Evolutionary conservation across 768 basidiomycete genomes (phyloP), one percentile per base, ranked within the genome.

Genomic region (Cubamyces lactineus): DNA sequence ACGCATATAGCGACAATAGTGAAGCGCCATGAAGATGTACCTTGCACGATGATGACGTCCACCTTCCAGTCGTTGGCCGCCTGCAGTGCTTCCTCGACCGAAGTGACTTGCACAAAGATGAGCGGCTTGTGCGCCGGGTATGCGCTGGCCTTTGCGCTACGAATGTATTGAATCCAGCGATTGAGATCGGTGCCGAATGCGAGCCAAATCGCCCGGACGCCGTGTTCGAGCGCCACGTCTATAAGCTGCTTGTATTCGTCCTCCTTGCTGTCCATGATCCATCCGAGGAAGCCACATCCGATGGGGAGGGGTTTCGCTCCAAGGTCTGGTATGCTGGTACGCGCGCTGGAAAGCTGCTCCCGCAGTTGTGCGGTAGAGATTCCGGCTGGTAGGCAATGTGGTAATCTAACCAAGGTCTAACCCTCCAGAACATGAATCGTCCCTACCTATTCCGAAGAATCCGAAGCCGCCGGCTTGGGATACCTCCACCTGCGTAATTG

Each of bases 21-120:
- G 51, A 46, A 40, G 30, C 26, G 43, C 19, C 15, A 51, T 34
- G 19, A 28, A 16, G 11, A 38, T 40, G 24, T 66, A 89, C 92
- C 91, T 84, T 94, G 92, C 1, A 84, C 88, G 15, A 94, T 84
- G 56, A 94, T 73, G 41, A 87, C 83, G 71, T 94, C 92, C 3
- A 79, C 84, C 64, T 85, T 83, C 85, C 86, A 91, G 12, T 83
- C 78, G 30, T 84, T 75, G 15, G 78, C 70, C n/a, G 91, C 91
- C 51, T 78, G 64, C 19, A 80, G 72, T 3, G 87, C 89, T 57
- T 89, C 82, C 57, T 84, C 76, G 6, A 83, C 79, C 39, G 85
- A 84, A 38, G 80, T 79, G 19, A 91, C 77, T 66, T 86, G 87
- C 12, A 88, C 79, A 65, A 89, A 88, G 28, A 94, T 74, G 43